Evolutionary conservation across 2,329 filamentous ascomycete species (phyloP).

Genomic region (Colletotrichum sp.): DNA sequence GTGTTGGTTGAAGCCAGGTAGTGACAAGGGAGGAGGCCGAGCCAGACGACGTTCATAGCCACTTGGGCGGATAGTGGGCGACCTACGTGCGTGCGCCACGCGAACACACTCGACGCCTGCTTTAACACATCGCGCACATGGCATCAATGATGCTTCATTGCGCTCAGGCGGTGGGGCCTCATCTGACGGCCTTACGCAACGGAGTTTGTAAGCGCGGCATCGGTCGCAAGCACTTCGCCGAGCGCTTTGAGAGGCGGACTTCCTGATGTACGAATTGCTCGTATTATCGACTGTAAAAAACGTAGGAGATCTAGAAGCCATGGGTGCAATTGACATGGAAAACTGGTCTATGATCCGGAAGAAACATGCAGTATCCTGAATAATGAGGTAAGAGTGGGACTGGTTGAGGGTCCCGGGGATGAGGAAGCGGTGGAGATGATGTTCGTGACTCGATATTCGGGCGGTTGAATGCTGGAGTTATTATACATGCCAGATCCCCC

Average conservation of each 20-base stretch:
- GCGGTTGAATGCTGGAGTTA: background rate
- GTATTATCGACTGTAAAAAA: background rate
- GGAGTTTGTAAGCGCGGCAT: background rate
- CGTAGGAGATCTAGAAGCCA: background rate
- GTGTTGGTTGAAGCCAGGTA: background rate
- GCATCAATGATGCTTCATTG: background rate
- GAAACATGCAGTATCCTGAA: background rate
- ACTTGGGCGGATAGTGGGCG: background rate
- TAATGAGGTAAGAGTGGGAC: background rate
- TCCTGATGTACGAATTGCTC: background rate
- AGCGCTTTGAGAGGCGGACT: background rate
- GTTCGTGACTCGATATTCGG: background rate
- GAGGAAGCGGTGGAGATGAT: background rate
- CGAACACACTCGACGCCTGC: background rate
- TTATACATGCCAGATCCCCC: background rate
- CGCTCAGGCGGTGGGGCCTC: background rate
- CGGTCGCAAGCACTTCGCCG: background rate
- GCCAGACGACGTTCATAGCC: background rate
- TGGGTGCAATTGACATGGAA: background rate
- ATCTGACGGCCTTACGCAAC: background rate
- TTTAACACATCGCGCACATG: background rate
- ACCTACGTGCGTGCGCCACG: background rate
- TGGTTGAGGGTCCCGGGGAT: background rate
- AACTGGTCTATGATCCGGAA: background rate
- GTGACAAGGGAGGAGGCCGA: background rate